Evolutionary conservation across 345 rosid species (phyloP), one percentile per base, ranked within the genome.

Genomic region (Conringia planisiliqua): DNA sequence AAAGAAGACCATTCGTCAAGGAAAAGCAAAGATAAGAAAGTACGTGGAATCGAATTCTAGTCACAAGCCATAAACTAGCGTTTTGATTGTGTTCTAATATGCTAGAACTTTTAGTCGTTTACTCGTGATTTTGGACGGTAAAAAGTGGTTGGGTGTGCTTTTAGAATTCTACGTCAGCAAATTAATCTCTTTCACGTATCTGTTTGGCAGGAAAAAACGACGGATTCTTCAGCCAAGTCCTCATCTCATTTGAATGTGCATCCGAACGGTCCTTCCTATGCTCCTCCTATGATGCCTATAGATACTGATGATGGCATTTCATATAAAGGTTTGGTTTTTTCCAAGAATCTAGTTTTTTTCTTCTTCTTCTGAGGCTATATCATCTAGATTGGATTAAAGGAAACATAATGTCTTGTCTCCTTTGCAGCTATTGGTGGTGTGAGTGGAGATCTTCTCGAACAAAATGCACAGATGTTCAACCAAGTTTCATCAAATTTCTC

Each of bases 1-100:
- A 89, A 89, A 76, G 97, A 91, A 33, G 96, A 91, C 33, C 91
- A 85, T 76, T 83, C 93, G 14, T 81, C 88, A 46, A 78, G 93
- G 85, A 89, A 88, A 76, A 91, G 77, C 62, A 91, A 86, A 83
- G 97, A 91, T 70, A 88, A 89, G 77, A 88, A 87, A 85, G 97
- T 89, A 86, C 68, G 71, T 44, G 60, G 32, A 33, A 20, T n/a
- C n/a, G n/a, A n/a, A n/a, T n/a, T n/a, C n/a, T n/a, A n/a, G n/a
- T n/a, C 51, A 58, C 14, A 17, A 18, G 16, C 66, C 30, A 48
- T 38, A 42, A 3, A 27, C 27, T 11, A 24, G 61, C 66, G n/a
- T 56, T 58, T 35, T 51, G 18, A 10, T 22, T 54, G 64, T 12
- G 20, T 27, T 66, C n/a, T 46, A 57, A 24, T 44, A 30, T 58